Percentiles rank a stretch among this genome's conserved stretches.
Evolutionary conservation across 305 asterid species (phyloP).

Genomic region (Salvia sclarea): DNA sequence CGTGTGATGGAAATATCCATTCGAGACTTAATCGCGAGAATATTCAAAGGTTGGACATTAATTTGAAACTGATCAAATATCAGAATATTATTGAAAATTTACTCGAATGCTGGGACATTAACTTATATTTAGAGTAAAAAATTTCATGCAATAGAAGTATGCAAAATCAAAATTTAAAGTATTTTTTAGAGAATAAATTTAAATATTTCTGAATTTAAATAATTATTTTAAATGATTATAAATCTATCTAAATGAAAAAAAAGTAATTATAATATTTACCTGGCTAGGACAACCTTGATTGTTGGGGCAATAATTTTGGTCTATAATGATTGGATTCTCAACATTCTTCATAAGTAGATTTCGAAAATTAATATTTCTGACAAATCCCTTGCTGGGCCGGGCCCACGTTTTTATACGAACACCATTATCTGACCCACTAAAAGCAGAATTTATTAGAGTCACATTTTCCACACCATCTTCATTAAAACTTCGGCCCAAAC

Average conservation of each 20-base stretch:
- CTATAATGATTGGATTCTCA: conserved; percentile 55
- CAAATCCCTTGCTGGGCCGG: conserved; percentile 54
- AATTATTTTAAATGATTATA: no score
- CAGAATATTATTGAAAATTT: no score
- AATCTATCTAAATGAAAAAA: not conserved
- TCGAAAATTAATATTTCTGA: conserved; percentile 40
- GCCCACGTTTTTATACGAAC: conserved; percentile 59
- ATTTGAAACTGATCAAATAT: no score
- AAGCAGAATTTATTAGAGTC: conserved; percentile 47
- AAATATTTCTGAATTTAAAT: no score
- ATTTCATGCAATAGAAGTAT: no score
- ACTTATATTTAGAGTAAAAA: no score
- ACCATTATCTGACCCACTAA: conserved; percentile 51
- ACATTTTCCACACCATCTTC: conserved; percentile 58
- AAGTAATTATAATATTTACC: conserved; percentile 31
- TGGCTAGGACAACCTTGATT: conserved; percentile 53
- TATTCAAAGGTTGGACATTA: no score
- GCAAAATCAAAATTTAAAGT: no score
- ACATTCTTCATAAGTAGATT: conserved; percentile 48
- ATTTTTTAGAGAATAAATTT: no score
- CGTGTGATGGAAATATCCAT: no score
- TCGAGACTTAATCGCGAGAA: no score
- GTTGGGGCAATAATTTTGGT: conserved; percentile 54
- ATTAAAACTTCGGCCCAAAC: conserved; percentile 47
- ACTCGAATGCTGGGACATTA: no score